These are phyloP conservation scores for Alternaria sp. DNA, from an alignment of 2,329 filamentous ascomycete species.

Conservation along the genomic window DNA sequence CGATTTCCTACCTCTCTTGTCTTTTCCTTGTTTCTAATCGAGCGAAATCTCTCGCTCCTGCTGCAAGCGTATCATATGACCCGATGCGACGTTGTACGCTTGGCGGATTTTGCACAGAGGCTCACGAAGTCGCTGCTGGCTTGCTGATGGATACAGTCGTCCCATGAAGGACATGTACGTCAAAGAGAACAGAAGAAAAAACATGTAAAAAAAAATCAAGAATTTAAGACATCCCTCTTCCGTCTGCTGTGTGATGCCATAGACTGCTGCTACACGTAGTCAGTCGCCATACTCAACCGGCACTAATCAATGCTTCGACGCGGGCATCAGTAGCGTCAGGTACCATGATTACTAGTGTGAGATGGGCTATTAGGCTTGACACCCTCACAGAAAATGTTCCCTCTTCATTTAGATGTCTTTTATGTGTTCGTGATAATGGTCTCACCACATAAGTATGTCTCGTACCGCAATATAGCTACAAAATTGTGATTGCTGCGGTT, in stretches of 20 bases:
- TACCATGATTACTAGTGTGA: not conserved
- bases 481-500: not conserved
- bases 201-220: slow-evolving; percentile 22
- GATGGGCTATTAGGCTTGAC: not conserved
- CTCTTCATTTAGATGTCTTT: not conserved
- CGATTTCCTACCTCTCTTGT: slow-evolving; percentile 16
- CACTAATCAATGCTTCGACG: not conserved
- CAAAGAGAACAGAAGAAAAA: slow-evolving; percentile 13
- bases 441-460: not conserved
- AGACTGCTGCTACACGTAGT: not conserved
- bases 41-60: not conserved
- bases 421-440: not conserved
- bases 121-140: not conserved
- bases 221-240: not conserved
- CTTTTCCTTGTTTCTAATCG: slow-evolving; percentile 3
- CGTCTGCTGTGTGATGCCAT: not conserved
- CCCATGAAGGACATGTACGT: slow-evolving; percentile 1
- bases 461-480: not conserved
- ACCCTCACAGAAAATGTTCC: not conserved
- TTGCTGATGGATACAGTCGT: slow-evolving; percentile 12
- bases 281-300: not conserved
- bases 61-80: not conserved
- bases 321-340: not conserved
- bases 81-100: not conserved
- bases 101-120: not conserved